Evolutionary conservation across 176 grass and related monocot species (phyloP).

Genomic region (Bromus sterilis): DNA sequence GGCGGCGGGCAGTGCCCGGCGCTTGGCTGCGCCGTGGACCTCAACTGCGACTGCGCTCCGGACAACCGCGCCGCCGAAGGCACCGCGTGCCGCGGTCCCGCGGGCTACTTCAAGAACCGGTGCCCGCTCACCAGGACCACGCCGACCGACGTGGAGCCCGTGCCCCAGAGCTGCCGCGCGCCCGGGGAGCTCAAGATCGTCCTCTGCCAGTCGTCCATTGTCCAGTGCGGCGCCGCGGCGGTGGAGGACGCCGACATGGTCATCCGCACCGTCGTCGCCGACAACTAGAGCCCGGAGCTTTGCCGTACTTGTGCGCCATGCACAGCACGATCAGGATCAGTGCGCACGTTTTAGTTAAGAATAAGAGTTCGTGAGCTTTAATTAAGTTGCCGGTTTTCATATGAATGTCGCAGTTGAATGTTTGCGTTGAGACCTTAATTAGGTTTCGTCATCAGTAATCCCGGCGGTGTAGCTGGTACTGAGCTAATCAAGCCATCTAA

Average conservation of each 20-base stretch:
- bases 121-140: constrained; percentile 36
- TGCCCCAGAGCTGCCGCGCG: constrained; percentile 47
- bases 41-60: constrained; percentile 30
- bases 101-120: constrained; percentile 22
- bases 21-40: constrained; percentile 27
- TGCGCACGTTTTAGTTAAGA: neutral
- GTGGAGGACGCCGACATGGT: neutral
- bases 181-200: constrained; percentile 44
- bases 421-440: neutral
- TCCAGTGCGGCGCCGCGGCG: neutral
- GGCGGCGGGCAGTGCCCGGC: constrained; percentile 26
- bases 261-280: constrained; percentile 27
- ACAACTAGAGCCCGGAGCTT: constrained; percentile 15
- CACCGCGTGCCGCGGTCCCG: constrained; percentile 16
- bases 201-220: constrained; percentile 29
- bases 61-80: constrained; percentile 20
- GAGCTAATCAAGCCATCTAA: neutral
- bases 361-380: neutral
- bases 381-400: neutral
- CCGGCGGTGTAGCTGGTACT: neutral
- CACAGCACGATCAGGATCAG: too few species aligned
- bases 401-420: neutral
- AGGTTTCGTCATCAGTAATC: neutral
- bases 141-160: constrained; percentile 34
- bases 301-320: neutral